Conservation (phyloP, 257 asterid species). For the Rehmannia glutinosa region DNA sequence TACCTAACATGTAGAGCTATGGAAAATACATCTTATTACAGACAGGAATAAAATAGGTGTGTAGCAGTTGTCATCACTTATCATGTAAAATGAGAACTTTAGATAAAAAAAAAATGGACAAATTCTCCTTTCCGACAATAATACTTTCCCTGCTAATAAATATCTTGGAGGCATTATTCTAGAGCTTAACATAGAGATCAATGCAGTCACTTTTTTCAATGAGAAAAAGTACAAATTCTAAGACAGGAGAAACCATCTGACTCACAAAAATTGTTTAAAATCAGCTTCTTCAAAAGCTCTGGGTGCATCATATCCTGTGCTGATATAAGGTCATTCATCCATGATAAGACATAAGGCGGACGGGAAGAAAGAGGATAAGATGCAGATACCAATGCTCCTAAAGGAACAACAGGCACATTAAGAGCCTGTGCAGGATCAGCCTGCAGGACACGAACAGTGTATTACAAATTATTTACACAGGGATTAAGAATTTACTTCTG, state of each 20-base stretch:
- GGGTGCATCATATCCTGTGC: slow-evolving; percentile 99
- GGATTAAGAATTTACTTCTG: slow-evolving; percentile 14
- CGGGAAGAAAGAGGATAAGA: slow-evolving; percentile 91
- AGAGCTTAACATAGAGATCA: slow-evolving; percentile 7
- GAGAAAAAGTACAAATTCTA: neutral
- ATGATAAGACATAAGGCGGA: slow-evolving; percentile 83
- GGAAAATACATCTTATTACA: neutral
- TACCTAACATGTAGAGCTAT: neutral
- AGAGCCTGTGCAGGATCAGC: slow-evolving; percentile 98
- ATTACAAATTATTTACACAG: neutral
- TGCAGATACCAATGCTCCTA: slow-evolving; percentile 89
- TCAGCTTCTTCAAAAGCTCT: slow-evolving; percentile 81
- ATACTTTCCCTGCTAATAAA: neutral
- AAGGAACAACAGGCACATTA: slow-evolving; percentile 91
- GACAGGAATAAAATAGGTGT: neutral
- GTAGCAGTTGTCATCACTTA: neutral
- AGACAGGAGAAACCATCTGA: slow-evolving; percentile 5
- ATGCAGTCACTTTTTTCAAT: neutral
- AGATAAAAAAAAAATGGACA: too few relatives aligned
- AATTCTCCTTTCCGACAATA: neutral
- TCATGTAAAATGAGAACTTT: neutral
- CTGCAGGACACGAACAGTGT: slow-evolving; percentile 37
- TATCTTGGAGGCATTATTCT: neutral
- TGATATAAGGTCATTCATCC: slow-evolving; percentile 87
- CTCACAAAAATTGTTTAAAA: slow-evolving; percentile 91